Evolutionary conservation across 805 yeast species (phyloP).

Genomic region (Diddensiella caesifluorescens): DNA sequence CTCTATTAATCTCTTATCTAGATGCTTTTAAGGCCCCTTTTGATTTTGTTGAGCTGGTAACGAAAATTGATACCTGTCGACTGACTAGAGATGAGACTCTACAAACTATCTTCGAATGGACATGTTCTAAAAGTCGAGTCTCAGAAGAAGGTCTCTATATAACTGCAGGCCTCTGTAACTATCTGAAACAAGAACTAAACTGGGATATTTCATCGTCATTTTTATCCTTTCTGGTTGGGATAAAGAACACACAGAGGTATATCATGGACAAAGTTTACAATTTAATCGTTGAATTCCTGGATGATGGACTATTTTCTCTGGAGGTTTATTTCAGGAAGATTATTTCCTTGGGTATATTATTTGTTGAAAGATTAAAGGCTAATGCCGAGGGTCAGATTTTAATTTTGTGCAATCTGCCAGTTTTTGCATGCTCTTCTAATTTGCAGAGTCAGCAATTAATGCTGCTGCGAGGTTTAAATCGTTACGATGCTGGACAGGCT

Average conservation of each 20-base stretch:
- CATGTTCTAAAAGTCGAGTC: conserved; percentile 20
- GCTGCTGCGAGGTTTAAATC: conserved; percentile 13
- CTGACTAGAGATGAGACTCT: conserved; percentile 17
- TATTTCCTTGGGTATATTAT: conserved; percentile 82
- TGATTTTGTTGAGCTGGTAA: conserved; percentile 19
- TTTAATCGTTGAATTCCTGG: conserved; percentile 47
- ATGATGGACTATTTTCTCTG: conserved; percentile 46
- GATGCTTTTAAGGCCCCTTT: conserved; percentile 29
- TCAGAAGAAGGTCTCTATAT: conserved; percentile 22
- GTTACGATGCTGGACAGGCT: not conserved
- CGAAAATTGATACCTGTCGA: conserved; percentile 10
- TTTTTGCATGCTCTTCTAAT: not conserved
- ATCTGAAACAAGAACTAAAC: conserved; percentile 19
- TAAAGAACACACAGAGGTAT: conserved; percentile 10
- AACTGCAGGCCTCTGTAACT: conserved; percentile 19
- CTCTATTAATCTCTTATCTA: conserved; percentile 25
- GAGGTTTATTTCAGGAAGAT: conserved; percentile 71
- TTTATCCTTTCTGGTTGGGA: conserved; percentile 23
- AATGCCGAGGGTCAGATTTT: conserved; percentile 39
- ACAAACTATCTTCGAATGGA: conserved; percentile 27
- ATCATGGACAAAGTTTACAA: conserved; percentile 28
- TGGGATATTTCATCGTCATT: conserved; percentile 25
- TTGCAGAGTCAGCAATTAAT: conserved; percentile 13
- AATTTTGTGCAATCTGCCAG: conserved; percentile 40
- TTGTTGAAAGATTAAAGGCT: conserved; percentile 42